Evolutionary conservation across 306 rosid genomes (phyloP), one percentile per base, ranked within the genome.

Genomic region (Vicia faba): DNA sequence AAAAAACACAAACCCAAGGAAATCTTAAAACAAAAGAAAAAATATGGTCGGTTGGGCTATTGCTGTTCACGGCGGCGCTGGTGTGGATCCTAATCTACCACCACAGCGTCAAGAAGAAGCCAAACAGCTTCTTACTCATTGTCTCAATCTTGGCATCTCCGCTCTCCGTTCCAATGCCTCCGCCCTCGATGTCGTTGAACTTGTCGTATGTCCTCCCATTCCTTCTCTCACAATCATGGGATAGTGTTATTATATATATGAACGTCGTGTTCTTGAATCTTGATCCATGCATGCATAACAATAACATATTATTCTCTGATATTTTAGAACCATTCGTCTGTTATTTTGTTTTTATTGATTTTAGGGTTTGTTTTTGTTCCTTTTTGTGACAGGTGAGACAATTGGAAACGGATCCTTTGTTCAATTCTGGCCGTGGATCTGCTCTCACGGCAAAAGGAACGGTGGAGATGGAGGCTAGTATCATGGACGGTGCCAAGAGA

Each of bases 61-160:
- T 0, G 95, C 96, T 0, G 92, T 93, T 69, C 99, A 93, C 69
- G 99, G 99, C 7, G 99, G 99, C 54, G 99, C 99, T n/a, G 99
- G 99, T 13, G 96, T 93, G 2, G 99, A 93, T 73, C 99, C 99
- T 0, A 86, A 86, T 61, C 97, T 93, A 66, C 99, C 99, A 3
- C 69, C 75, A 1, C 82, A 85, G 1, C 90, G 95, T 38, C 99
- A 93, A 44, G 86, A 93, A 45, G 73, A 86, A 56, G 99, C 99
- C 69, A 93, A 90, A 67, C 78, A 86, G 25, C 92, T 93, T 74
- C 96, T 93, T 26, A 78, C 86, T 16, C 90, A 81, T 64, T 88
- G 89, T 79, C 99, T 93, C 28, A 72, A 86, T 79, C 95, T 90
- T 12, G 99, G 97, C 7, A 86, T 88, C 83, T 71, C 87, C 51